Evolutionary conservation across 1,284 basidiomycete species (phyloP).

Genomic region (Stygiomarasmius scandens): DNA sequence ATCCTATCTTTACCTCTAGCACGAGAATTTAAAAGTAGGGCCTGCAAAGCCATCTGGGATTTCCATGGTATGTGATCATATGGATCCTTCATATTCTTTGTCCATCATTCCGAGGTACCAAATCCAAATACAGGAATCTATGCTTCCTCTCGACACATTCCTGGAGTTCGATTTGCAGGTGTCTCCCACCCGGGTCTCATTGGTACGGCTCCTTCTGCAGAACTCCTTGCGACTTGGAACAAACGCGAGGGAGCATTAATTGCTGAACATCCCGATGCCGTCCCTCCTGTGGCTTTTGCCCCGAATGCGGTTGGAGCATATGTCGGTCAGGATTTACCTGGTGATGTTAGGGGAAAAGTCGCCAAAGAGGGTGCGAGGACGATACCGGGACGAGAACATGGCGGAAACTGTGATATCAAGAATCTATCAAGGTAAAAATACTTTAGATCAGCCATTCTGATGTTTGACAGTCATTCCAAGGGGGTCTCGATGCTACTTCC

Average conservation of each 20-base stretch:
- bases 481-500: constrained; percentile 75
- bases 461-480: constrained; percentile 26
- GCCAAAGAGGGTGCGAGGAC: constrained; percentile 73
- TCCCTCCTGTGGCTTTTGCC: constrained; percentile 70
- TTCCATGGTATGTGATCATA: constrained; percentile 50
- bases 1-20: constrained; percentile 36
- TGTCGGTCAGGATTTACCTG: constrained; percentile 65
- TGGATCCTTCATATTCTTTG: not conserved
- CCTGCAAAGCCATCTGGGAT: constrained; percentile 83
- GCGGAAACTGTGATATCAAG: constrained; percentile 85
- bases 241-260: constrained; percentile 72
- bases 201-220: constrained; percentile 75
- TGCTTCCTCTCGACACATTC: constrained; percentile 74
- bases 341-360: constrained; percentile 57
- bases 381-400: constrained; percentile 77
- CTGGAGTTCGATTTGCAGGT: constrained; percentile 78
- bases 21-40: constrained; percentile 68
- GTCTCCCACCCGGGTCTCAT: constrained; percentile 78
- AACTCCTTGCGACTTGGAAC: constrained; percentile 76
- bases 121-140: constrained; percentile 51
- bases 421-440: constrained; percentile 68
- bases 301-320: constrained; percentile 67
- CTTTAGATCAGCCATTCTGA: too few relatives aligned
- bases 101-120: constrained; percentile 5
- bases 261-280: constrained; percentile 49